These are phyloP conservation scores for Hirschfeldia incana DNA, from an alignment of 345 rosid species.

Conservation along the genomic window DNA sequence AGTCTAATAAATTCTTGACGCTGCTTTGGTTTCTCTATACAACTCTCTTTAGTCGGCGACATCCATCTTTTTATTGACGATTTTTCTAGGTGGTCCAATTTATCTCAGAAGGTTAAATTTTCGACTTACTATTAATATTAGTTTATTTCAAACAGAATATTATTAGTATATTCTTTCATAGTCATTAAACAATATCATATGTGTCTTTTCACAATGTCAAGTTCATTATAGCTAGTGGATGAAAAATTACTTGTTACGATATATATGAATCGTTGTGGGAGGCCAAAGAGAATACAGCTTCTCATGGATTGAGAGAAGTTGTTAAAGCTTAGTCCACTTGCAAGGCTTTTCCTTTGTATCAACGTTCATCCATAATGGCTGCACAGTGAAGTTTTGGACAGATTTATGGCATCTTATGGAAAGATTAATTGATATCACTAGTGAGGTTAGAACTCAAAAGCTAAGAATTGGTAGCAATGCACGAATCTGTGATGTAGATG, in stretches of 20 bases:
- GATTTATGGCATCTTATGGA: not conserved
- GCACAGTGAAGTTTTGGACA: not conserved
- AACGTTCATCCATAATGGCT: not conserved
- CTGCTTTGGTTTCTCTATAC: constrained; percentile 88
- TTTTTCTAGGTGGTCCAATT: constrained; percentile 85
- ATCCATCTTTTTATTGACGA: constrained; percentile 64
- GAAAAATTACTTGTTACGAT: not conserved
- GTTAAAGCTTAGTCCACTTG: not conserved
- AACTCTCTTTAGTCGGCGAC: constrained; percentile 91
- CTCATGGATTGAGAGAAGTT: not conserved
- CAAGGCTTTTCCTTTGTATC: not conserved
- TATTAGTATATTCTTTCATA: too few species aligned
- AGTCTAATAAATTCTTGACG: constrained; percentile 94
- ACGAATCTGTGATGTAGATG: not conserved
- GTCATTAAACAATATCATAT: not conserved
- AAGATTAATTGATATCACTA: not conserved
- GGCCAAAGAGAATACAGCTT: not conserved
- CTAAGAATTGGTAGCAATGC: not conserved
- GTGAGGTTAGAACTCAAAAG: not conserved
- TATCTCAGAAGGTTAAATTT: constrained; percentile 76
- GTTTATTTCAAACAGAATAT: not conserved
- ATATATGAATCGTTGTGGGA: not conserved
- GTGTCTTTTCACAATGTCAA: not conserved
- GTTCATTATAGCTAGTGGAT: not conserved
- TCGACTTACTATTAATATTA: not conserved